Evolutionary conservation across 768 basidiomycete species (phyloP).

Genomic region (Naganishia kalamii): DNA sequence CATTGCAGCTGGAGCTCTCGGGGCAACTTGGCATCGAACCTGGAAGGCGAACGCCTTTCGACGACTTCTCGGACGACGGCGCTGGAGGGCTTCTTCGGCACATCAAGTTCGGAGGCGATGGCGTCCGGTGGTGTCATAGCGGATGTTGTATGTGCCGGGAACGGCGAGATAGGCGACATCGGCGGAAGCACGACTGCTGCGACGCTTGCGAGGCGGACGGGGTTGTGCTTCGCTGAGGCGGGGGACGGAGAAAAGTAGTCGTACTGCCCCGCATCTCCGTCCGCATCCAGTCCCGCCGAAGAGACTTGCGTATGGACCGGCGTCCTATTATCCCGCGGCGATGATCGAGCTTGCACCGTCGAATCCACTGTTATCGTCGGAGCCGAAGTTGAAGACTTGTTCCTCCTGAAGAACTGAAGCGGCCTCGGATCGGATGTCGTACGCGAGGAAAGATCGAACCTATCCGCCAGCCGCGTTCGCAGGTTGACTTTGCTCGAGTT

Average conservation of each 20-base stretch:
- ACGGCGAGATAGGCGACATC: no score
- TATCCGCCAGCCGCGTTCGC: neutral
- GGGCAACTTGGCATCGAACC: conserved; percentile 53
- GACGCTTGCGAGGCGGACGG: neutral
- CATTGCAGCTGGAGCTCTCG: conserved; percentile 64
- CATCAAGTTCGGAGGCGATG: no score
- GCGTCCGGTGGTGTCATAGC: no score
- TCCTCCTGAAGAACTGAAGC: neutral
- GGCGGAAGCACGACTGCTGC: no score
- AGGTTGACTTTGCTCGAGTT: neutral
- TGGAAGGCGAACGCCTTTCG: no score
- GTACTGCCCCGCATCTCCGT: neutral
- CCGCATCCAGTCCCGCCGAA: neutral
- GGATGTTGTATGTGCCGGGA: neutral
- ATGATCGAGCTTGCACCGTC: neutral
- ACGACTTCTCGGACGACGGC: no score
- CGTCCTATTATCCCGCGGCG: neutral
- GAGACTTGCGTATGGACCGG: neutral
- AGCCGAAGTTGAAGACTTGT: neutral
- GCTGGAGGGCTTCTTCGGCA: no score
- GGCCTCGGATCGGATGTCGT: no score
- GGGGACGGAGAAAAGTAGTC: neutral
- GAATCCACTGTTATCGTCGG: neutral
- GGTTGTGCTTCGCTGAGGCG: no score
- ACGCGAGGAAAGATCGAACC: neutral